Evolutionary conservation across 1,284 basidiomycete species (phyloP).

Genomic region (Leccinum griseonigrum): DNA sequence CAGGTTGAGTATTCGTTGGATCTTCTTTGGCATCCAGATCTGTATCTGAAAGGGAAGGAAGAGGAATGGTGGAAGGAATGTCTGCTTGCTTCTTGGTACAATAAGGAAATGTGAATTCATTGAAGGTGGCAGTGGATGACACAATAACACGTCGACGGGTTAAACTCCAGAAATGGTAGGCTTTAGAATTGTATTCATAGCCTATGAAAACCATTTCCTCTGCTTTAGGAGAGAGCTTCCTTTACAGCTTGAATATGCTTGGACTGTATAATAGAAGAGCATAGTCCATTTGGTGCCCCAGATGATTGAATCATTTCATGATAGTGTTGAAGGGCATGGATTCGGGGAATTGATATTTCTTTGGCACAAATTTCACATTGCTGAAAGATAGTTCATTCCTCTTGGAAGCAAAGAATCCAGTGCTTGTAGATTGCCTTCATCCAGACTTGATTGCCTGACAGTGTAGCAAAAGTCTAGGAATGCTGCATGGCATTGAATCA

Average conservation of each 20-base stretch:
- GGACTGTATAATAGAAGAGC: neutral
- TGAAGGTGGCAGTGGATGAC: too few relatives aligned
- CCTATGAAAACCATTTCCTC: too few relatives aligned
- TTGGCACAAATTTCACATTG: neutral
- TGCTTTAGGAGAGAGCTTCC: too few relatives aligned
- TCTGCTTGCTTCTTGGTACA: too few relatives aligned
- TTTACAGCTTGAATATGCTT: neutral
- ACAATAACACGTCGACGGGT: too few relatives aligned
- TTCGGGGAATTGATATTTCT: neutral
- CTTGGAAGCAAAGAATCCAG: neutral
- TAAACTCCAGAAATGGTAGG: too few relatives aligned
- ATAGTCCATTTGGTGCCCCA: neutral
- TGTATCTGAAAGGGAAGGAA: too few relatives aligned
- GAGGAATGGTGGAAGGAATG: too few relatives aligned
- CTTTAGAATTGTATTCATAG: too few relatives aligned
- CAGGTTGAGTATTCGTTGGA: too few relatives aligned
- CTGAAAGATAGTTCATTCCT: neutral
- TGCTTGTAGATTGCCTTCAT: neutral
- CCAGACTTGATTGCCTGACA: neutral
- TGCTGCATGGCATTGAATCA: neutral
- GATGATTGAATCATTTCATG: neutral
- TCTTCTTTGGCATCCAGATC: too few relatives aligned
- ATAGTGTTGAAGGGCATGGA: neutral
- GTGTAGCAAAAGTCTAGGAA: slow-evolving; percentile 5
- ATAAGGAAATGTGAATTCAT: too few relatives aligned